Evolutionary conservation across 2,329 filamentous ascomycete species (phyloP).

Genomic region (Colletotrichum chlorophyti): DNA sequence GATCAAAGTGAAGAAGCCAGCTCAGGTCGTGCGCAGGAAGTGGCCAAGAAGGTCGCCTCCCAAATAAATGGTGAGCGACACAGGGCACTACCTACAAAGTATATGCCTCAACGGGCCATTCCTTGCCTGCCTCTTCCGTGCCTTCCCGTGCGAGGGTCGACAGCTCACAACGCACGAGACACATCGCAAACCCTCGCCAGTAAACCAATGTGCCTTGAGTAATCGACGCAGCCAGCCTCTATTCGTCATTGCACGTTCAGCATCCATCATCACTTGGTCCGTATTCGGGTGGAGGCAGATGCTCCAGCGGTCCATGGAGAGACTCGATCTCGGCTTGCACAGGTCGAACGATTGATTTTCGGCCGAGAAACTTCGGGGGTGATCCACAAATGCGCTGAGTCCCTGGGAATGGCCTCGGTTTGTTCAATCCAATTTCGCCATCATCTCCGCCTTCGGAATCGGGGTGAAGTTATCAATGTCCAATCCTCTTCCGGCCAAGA

Average conservation of each 20-base stretch:
- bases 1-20: slow-evolving; percentile 53
- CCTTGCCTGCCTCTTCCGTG: neutral
- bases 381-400: slow-evolving; percentile 31
- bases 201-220: slow-evolving; percentile 35
- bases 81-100: slow-evolving; percentile 5
- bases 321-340: slow-evolving; percentile 39
- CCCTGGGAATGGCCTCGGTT: slow-evolving; percentile 40
- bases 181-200: slow-evolving; percentile 21
- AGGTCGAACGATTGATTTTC: slow-evolving; percentile 27
- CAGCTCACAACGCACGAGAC: slow-evolving; percentile 1
- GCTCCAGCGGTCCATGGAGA: slow-evolving; percentile 31
- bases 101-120: slow-evolving; percentile 7
- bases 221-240: slow-evolving; percentile 24
- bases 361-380: slow-evolving; percentile 22
- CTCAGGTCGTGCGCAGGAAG: slow-evolving; percentile 57
- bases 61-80: slow-evolving; percentile 18
- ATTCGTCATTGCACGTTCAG: slow-evolving; percentile 32
- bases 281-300: slow-evolving; percentile 11
- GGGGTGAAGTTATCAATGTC: slow-evolving; percentile 95
- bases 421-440: slow-evolving; percentile 92
- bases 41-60: slow-evolving; percentile 52
- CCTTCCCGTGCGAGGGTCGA: neutral
- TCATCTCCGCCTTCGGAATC: slow-evolving; percentile 93
- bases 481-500: slow-evolving; percentile 78
- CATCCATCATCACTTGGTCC: slow-evolving; percentile 26